Evolutionary conservation across 495 filamentous ascomycete genomes (phyloP), one percentile per base, ranked within the genome.

Genomic region (Podospora appendiculata): DNA sequence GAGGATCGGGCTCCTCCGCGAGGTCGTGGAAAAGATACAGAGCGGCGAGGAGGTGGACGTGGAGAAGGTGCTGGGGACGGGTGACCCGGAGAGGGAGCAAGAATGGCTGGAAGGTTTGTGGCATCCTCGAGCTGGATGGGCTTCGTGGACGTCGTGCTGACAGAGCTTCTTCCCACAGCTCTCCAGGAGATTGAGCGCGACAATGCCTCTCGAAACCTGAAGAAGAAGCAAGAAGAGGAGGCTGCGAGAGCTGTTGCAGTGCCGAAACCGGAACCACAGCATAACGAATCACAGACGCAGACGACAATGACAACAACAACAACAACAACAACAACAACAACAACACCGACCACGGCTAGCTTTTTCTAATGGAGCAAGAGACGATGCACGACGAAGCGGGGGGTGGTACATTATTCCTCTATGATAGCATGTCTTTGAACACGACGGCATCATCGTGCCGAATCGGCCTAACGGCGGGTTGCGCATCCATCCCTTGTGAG

Each of bases 1-100:
- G 8, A 86, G 87, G 60, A 87, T 99, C 46, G 79, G 70, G 6
- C 58, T 90, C 35, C 63, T 99, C 41, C 80, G 79, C 50, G 92
- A 96, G 62, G 86, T 96, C 0, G 82, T 97, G 52, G 85, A 89
- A 57, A 80, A 78, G 58, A 76, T 96, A 33, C 82, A 94, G 65
- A 80, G 69, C 32, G 94, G 93, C 12, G 90, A 99, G 69, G 78
- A 90, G 17, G 89, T 97, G 10, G 90, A 97, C 69, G 89, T 97
- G 8, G 89, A 90, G 62, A 83, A 78, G 59, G 69, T 84, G 48
- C 61, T 99, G 50, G 93, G 93, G 8, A 87, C 88, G 1, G 90
- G 91, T 0, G 83, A 91, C 66, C 68, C 75, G 32, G 76, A 77
- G 56, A 80, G 80, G 66, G 93, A 97, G 66, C 70, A 76, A 60